phyloP scores from a whole-genome alignment of 1,284 basidiomycete genomes.

The Apiotrichum porosum region DNA sequence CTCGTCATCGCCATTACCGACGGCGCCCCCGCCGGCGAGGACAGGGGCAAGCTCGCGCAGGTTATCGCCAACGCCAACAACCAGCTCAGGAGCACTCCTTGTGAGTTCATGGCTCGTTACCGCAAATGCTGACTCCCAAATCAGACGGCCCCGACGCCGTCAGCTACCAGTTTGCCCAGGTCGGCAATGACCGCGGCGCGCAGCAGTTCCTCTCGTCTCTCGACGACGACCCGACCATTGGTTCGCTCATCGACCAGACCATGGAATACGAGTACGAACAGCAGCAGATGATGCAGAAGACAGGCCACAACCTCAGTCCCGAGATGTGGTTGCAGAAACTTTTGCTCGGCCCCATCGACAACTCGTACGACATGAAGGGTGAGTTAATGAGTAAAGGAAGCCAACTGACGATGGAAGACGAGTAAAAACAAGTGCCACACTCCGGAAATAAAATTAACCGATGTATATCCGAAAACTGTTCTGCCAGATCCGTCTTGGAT shows the following conservation, averaged over 20 bases:
- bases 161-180: slow-evolving; percentile 11
- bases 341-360: slow-evolving; percentile 15
- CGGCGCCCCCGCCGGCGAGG: slow-evolving; percentile 5
- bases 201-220: slow-evolving; percentile 9
- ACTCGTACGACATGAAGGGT: slow-evolving; percentile 16
- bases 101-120: not conserved
- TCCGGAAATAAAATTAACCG: no score
- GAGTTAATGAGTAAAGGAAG: no score
- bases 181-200: slow-evolving; percentile 1
- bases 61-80: not conserved
- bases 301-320: slow-evolving; percentile 20
- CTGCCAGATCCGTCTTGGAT: no score
- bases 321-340: slow-evolving; percentile 16
- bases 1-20: slow-evolving; percentile 47
- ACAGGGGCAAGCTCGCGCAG: slow-evolving; percentile 1
- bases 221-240: slow-evolving; percentile 12
- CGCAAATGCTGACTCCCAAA: not conserved
- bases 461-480: no score
- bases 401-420: no score
- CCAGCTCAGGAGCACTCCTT: not conserved
- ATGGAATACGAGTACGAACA: slow-evolving; percentile 11
- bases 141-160: slow-evolving; percentile 10
- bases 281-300: slow-evolving; percentile 11
- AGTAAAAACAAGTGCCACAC: no score
- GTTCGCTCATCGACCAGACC: slow-evolving; percentile 14